These are phyloP conservation scores for Mitragyna speciosa DNA, from an alignment of 257 asterid genomes.

Conservation along the genomic window DNA sequence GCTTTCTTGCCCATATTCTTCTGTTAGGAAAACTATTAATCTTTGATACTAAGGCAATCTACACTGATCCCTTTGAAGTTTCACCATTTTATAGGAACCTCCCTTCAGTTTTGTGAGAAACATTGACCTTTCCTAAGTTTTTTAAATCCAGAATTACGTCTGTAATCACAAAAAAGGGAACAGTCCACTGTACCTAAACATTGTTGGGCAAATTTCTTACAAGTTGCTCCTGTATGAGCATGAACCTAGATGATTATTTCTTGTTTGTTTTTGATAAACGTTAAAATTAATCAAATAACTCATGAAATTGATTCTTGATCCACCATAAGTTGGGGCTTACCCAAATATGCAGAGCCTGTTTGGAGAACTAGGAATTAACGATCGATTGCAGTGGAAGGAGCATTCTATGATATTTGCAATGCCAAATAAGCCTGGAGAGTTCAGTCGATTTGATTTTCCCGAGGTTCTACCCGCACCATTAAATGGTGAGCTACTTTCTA, in stretches of 20 bases:
- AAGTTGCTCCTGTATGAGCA: not conserved
- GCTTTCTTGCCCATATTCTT: not conserved
- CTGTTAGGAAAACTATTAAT: not conserved
- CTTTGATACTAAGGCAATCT: not conserved
- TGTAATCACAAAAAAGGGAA: not conserved
- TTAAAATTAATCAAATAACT: conserved; percentile 17
- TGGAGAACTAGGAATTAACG: conserved; percentile 92
- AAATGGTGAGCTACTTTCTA: conserved; percentile 53
- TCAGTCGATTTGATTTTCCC: conserved; percentile 93
- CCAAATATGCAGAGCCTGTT: conserved; percentile 97
- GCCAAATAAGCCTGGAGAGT: conserved; percentile 97
- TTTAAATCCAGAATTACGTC: not conserved
- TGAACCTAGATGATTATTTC: not conserved
- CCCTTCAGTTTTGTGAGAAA: not conserved
- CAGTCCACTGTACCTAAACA: not conserved
- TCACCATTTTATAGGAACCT: not conserved
- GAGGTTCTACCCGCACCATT: conserved; percentile 85
- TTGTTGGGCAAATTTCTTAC: not conserved
- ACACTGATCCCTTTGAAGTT: not conserved
- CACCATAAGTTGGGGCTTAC: conserved; percentile 91
- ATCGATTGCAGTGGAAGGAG: conserved; percentile 97
- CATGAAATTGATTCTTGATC: conserved; percentile 42
- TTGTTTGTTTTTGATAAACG: not conserved
- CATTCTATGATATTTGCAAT: conserved; percentile 98
- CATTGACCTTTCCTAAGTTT: not conserved